Conservation (phyloP, 1,139 yeast genomes). For the Groenewaldozyma auringiensis region DNA sequence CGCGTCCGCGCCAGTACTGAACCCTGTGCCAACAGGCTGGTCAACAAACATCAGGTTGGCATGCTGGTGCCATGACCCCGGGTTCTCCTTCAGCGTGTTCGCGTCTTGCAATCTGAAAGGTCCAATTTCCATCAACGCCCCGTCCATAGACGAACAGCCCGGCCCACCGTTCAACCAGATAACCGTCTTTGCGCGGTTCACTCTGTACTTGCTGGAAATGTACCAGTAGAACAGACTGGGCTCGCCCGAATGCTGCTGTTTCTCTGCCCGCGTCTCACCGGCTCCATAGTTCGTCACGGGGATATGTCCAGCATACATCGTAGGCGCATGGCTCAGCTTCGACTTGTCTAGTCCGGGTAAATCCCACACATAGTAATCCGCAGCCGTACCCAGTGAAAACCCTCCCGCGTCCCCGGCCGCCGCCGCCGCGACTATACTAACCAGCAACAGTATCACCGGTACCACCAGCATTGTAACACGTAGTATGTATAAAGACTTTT, state of each 20-base stretch:
- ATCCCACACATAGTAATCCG: constrained; percentile 31
- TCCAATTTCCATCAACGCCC: constrained; percentile 89
- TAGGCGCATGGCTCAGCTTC: constrained; percentile 22
- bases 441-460: constrained; percentile 7
- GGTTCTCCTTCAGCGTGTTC: constrained; percentile 43
- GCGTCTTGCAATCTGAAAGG: constrained; percentile 60
- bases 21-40: constrained; percentile 95
- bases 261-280: background rate
- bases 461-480: too few species aligned
- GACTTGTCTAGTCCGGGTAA: constrained; percentile 31
- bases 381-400: constrained; percentile 16
- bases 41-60: constrained; percentile 81
- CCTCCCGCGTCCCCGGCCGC: too few species aligned
- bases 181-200: constrained; percentile 26
- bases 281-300: constrained; percentile 32
- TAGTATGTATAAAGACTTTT: too few species aligned
- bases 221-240: constrained; percentile 71
- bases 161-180: constrained; percentile 85
- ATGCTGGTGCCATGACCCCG: constrained; percentile 79
- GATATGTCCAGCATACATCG: constrained; percentile 47
- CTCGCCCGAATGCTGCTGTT: constrained; percentile 42
- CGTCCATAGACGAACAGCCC: constrained; percentile 97
- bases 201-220: constrained; percentile 25
- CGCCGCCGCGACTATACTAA: background rate
- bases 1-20: constrained; percentile 43